Evolutionary conservation across 2,329 filamentous ascomycete species (phyloP).

Genomic region (Cladorrhinum sp.): DNA sequence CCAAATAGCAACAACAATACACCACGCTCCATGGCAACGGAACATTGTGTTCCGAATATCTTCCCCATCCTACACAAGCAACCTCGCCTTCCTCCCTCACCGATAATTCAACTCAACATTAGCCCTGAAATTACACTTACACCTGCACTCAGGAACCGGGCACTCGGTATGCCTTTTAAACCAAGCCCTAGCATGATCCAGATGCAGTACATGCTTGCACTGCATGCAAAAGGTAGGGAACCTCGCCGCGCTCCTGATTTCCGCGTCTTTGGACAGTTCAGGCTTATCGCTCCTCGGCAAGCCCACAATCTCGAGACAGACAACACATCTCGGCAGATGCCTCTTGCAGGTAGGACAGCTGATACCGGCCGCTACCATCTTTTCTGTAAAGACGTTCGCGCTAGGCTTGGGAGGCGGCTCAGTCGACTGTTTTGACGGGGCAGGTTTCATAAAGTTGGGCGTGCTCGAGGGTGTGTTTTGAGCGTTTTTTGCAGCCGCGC

Average conservation of each 20-base stretch:
- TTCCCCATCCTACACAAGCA: too few species aligned
- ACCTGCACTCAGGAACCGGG: constrained; percentile 66
- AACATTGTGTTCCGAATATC: too few species aligned
- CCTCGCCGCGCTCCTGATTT: constrained; percentile 48
- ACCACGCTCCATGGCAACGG: too few species aligned
- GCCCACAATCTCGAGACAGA: constrained; percentile 65
- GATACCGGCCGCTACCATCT: constrained; percentile 56
- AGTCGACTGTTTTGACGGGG: constrained; percentile 18
- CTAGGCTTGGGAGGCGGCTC: background rate
- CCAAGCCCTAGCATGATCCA: constrained; percentile 66
- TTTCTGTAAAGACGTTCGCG: constrained; percentile 56
- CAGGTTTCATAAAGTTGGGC: constrained; percentile 11
- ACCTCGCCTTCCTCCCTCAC: background rate
- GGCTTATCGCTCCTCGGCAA: constrained; percentile 59
- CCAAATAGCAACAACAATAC: too few species aligned
- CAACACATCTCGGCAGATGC: constrained; percentile 64
- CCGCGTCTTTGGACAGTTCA: constrained; percentile 41
- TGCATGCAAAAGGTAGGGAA: constrained; percentile 69
- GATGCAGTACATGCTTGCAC: constrained; percentile 66
- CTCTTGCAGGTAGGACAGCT: constrained; percentile 66
- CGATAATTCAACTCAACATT: constrained; percentile 57
- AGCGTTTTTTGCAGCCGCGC: constrained; percentile 5
- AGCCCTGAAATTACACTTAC: constrained; percentile 59
- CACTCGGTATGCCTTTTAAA: constrained; percentile 64
- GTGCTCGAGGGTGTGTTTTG: background rate